These are phyloP conservation scores for Candida glucosophila DNA, from an alignment of 1,139 yeast species.

Conservation along the genomic window DNA sequence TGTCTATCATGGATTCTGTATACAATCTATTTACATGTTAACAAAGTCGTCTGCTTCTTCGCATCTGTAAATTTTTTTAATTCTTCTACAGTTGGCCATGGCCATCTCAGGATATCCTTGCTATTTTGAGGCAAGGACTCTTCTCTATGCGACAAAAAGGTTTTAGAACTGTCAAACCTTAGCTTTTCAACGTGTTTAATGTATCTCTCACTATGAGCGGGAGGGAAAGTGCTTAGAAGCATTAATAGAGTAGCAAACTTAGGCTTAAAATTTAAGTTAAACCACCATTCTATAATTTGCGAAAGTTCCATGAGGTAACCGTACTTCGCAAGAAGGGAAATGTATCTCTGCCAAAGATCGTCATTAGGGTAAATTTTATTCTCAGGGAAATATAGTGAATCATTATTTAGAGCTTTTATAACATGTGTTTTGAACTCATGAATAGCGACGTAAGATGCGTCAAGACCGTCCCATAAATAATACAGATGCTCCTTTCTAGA, in stretches of 20 bases:
- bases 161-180: conserved; percentile 7
- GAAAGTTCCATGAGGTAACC: conserved; percentile 43
- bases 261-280: conserved; percentile 41
- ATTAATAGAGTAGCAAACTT: conserved; percentile 24
- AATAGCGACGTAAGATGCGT: conserved; percentile 55
- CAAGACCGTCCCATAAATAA: conserved; percentile 37
- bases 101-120: too few relatives aligned
- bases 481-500: conserved; percentile 6
- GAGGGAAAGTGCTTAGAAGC: conserved; percentile 32
- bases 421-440: conserved; percentile 42
- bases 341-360: conserved; percentile 43
- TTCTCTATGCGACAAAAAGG: neutral
- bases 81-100: conserved; percentile 18
- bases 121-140: too few relatives aligned
- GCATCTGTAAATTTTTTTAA: conserved; percentile 5
- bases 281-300: conserved; percentile 52
- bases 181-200: conserved; percentile 30
- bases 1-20: too few relatives aligned
- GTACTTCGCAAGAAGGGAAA: conserved; percentile 39
- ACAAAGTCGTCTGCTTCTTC: too few relatives aligned
- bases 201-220: conserved; percentile 30
- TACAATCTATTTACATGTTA: too few relatives aligned
- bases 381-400: too few relatives aligned
- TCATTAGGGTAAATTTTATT: conserved; percentile 33
- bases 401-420: conserved; percentile 13